Base-by-base conservation (phyloP, 2,329 filamentous ascomycete genomes). In the Colletotrichum sp. region DNA sequence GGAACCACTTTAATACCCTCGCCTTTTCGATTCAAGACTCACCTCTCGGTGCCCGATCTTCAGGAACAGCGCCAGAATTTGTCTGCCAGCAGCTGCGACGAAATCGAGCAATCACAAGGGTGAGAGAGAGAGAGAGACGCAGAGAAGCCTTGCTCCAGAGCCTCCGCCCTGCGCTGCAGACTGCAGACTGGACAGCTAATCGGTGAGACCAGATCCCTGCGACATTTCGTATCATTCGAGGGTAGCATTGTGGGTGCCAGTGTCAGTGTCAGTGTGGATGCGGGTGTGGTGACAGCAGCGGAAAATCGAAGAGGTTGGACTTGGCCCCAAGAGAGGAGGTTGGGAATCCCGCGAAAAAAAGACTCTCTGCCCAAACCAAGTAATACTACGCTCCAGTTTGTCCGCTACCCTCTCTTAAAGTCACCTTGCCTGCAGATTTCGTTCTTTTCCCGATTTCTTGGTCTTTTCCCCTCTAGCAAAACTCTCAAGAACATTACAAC, bases 271-370 rank as follows among this genome's bases (percentile, higher is more conserved):
- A 39, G 43, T 52, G 43, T 52, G 43, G 64, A 34, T 68, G 70
- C 74, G 71, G 72, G 66, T 75, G 71, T 76, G 71, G 67, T 74
- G 74, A 71, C 74, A 76, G 72, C 61, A 59, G 48, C 61, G 43
- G 39, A 65, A 71, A 76, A 75, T 70, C 60, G 32, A 69, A 75
- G 72, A 76, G 74, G 74, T 75, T 76, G 74, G 74, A 73, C 64
- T 70, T 48, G 43, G 59, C 60, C 64, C 59, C 43, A 34, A 65
- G 26, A 60, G 67, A 63, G 74, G 74, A 76, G 75, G 72, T 76
- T 77, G 75, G 75, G 75, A 72, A 68, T 63, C 66, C 66, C 66
- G 67, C 74, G 63, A 68, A 75, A 75, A 67, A 74, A 69, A n/a
- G 43, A 18, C 71, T 52, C 43, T 71, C 65, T 64, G 55, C 68